Evolutionary conservation across 805 yeast genomes (phyloP), one percentile per base, ranked within the genome.

Genomic region (Metschnikowia matae): DNA sequence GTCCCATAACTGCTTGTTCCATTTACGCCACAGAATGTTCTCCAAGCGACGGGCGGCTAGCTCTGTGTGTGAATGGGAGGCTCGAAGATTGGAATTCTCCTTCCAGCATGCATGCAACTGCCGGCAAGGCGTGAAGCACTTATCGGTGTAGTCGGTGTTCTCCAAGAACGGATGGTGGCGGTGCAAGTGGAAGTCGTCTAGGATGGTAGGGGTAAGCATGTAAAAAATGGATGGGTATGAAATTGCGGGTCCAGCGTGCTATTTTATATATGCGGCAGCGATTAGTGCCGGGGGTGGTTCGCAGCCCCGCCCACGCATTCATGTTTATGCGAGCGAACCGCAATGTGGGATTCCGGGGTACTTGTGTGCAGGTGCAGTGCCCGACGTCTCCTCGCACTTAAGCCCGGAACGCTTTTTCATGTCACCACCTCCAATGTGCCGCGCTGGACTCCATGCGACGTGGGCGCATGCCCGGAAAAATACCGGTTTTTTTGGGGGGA

Each of bases 11-110:
- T 67, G 68, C 54, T 71, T 70, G 50, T 56, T 56, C 58, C 68
- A 63, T 46, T 76, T 55, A 51, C 78, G 65, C 78, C 78, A 73
- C 42, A 73, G 62, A 0, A 65, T 61, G 51, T 73, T 73, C 36
- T 63, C 63, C 13, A 73, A 56, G 34, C 77, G 51, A 26, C 60
- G 51, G n/a, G 56, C 44, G n/a, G 55, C 54, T 21, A 62, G 52
- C 48, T 59, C 64, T 44, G 58, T 60, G 41, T 47, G 55, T 35
- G 56, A 48, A n/a, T 55, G 49, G 43, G 55, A 55, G 44, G 54
- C 50, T 29, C 62, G 55, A 8, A 48, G 36, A 8, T 54, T 37
- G 53, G 61, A 59, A 53, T 60, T 60, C 38, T 58, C 62, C 20
- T 54, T 54, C 68, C 68, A 64, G 54, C 68, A 64, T n/a, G 55